A percentile compares a stretch with the other conserved stretches of the same genome.
These are phyloP conservation scores for Gleditsia sinensis DNA, from an alignment of 306 rosid species.

Conservation along the genomic window DNA sequence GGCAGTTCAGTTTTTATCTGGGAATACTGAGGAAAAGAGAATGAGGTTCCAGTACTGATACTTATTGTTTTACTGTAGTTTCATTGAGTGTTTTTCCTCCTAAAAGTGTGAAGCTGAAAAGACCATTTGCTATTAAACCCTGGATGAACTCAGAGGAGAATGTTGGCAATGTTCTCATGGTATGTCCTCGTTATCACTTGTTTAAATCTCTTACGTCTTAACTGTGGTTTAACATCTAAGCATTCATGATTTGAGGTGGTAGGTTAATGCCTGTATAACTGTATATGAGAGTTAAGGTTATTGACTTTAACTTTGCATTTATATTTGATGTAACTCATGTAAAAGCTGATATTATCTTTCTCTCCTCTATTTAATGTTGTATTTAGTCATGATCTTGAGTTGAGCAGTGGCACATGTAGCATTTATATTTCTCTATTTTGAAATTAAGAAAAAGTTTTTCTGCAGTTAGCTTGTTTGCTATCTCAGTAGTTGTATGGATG, in stretches of 20 bases:
- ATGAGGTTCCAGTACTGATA: conserved; percentile 30
- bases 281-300: conserved; percentile 21
- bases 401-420: background rate
- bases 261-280: conserved; percentile 15
- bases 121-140: conserved; percentile 79
- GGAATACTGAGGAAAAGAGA: conserved; percentile 7
- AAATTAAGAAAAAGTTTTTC: background rate
- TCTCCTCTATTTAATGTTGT: no score
- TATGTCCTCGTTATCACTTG: conserved; percentile 39
- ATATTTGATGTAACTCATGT: conserved; percentile 11
- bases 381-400: background rate
- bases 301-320: conserved; percentile 7
- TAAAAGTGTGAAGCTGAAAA: conserved; percentile 67
- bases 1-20: background rate
- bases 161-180: conserved; percentile 96
- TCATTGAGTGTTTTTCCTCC: conserved; percentile 80
- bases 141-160: conserved; percentile 88
- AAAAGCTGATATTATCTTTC: background rate
- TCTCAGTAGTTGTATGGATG: background rate
- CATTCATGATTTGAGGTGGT: conserved; percentile 7
- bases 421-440: background rate
- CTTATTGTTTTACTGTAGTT: conserved; percentile 50
- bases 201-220: conserved; percentile 4
- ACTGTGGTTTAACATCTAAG: background rate
- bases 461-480: background rate